Conservation (phyloP, 1,139 yeast species). For the Suhomyces taliae region DNA sequence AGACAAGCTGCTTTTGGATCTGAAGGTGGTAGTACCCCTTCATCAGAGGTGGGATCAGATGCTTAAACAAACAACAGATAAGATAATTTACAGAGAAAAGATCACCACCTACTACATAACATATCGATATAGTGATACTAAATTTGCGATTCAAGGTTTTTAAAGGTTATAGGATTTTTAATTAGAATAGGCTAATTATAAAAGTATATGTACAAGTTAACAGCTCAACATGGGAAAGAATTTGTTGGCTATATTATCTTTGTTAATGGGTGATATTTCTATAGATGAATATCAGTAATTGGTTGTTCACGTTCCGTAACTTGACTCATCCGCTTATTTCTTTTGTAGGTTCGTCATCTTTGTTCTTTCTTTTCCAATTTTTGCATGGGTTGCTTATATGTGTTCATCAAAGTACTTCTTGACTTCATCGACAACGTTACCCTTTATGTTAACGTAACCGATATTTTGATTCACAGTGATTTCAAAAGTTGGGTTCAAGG, state of each 20-base stretch:
- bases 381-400: slow-evolving; percentile 8
- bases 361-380: not conserved
- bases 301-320: too few species aligned
- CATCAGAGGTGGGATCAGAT: slow-evolving; percentile 32
- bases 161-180: not conserved
- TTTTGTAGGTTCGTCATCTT: not conserved
- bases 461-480: slow-evolving; percentile 43
- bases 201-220: not conserved
- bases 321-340: too few species aligned
- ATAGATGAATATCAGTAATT: too few species aligned
- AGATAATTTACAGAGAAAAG: not conserved
- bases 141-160: not conserved
- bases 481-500: slow-evolving; percentile 44
- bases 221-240: not conserved
- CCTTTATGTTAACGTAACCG: slow-evolving; percentile 54
- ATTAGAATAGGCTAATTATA: not conserved
- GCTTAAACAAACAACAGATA: not conserved
- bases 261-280: too few species aligned
- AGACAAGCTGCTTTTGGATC: slow-evolving; percentile 67
- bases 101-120: not conserved
- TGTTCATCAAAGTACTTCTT: slow-evolving; percentile 33
- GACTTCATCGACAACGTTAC: slow-evolving; percentile 51
- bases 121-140: not conserved
- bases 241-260: too few species aligned
- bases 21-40: slow-evolving; percentile 41